Evolutionary conservation across 2,329 filamentous ascomycete genomes (phyloP).

Genomic region (Trichophyton verrucosum): DNA sequence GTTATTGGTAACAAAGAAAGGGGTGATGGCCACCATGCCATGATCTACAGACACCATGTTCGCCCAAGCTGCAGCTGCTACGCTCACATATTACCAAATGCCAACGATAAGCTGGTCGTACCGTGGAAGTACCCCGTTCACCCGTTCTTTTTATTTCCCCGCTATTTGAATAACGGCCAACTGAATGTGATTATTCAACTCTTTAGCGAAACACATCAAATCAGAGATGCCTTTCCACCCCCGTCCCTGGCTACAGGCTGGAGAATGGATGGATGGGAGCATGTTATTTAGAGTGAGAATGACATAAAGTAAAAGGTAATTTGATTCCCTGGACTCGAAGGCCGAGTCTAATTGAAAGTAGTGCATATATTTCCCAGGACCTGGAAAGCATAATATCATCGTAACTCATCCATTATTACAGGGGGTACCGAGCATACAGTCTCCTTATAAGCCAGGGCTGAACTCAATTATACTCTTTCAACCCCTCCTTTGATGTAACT

Average conservation of each 20-base stretch:
- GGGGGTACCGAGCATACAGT: neutral
- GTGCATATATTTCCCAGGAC: neutral
- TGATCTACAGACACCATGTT: neutral
- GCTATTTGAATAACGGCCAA: neutral
- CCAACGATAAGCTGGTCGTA: neutral
- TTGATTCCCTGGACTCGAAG: neutral
- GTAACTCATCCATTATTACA: neutral
- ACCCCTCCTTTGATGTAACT: neutral
- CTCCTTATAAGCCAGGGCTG: neutral
- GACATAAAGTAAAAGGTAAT: neutral
- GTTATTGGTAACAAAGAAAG: neutral
- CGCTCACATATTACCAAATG: neutral
- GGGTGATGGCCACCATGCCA: neutral
- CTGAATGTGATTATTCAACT: neutral
- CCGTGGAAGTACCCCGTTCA: neutral
- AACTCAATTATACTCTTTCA: neutral
- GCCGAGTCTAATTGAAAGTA: neutral
- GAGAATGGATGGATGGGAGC: neutral
- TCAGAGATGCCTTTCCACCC: neutral
- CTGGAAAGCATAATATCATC: neutral
- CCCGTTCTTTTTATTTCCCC: neutral
- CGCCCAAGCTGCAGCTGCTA: neutral
- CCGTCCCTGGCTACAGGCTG: neutral
- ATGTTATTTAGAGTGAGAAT: neutral
- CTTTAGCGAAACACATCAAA: neutral